Evolutionary conservation across 345 rosid species (phyloP).

Genomic region (Syzygium oleosum): DNA sequence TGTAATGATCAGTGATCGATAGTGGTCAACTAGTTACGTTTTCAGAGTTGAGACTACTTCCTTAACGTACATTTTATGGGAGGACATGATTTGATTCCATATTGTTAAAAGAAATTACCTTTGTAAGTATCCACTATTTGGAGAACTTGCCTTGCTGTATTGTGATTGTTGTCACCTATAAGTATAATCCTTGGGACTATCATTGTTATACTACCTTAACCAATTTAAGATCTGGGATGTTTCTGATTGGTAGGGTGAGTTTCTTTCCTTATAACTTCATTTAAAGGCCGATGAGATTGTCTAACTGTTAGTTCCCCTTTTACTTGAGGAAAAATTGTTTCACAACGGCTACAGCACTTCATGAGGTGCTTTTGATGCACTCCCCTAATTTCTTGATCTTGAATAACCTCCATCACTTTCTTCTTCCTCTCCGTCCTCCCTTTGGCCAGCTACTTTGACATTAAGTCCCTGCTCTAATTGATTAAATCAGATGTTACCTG

Average conservation of each 20-base stretch:
- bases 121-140: background rate
- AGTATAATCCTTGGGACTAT: background rate
- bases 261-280: background rate
- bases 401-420: background rate
- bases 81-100: background rate
- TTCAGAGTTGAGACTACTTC: background rate
- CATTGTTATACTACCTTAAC: background rate
- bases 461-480: background rate
- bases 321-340: background rate
- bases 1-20: background rate
- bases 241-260: background rate
- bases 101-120: background rate
- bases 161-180: background rate
- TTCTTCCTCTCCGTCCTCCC: background rate
- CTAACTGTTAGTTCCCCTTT: background rate
- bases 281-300: background rate
- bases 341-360: background rate
- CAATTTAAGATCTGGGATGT: background rate
- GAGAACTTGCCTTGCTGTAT: background rate
- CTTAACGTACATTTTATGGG: background rate
- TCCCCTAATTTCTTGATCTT: background rate
- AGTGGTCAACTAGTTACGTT: background rate
- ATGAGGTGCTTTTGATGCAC: background rate
- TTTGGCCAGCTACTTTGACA: background rate
- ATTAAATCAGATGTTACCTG: background rate